These are phyloP conservation scores for Taphrina wiesneri DNA, from an alignment of 1,139 yeast species.

Conservation along the genomic window DNA sequence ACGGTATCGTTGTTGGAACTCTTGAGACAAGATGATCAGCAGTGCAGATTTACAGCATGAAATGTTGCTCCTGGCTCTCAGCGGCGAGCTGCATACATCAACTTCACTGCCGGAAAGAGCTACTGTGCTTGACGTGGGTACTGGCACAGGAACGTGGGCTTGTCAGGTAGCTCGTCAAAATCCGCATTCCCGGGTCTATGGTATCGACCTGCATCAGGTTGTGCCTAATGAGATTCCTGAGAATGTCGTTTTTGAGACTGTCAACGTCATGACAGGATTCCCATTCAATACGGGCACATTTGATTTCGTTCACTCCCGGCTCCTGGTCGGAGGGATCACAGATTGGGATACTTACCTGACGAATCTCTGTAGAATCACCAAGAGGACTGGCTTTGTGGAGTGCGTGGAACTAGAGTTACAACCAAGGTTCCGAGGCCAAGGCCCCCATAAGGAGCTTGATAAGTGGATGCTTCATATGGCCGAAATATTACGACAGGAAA, in stretches of 20 bases:
- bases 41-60: constrained; percentile 24
- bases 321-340: constrained; percentile 34
- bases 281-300: constrained; percentile 35
- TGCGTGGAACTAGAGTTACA: constrained; percentile 34
- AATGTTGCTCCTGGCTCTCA: constrained; percentile 13
- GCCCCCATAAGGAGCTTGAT: not conserved
- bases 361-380: constrained; percentile 36
- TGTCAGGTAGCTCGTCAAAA: constrained; percentile 36
- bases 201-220: constrained; percentile 36
- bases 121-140: constrained; percentile 37
- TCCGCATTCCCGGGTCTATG: constrained; percentile 35
- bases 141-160: constrained; percentile 39
- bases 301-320: constrained; percentile 38
- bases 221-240: constrained; percentile 17
- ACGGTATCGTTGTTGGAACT: too few relatives aligned
- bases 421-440: not conserved
- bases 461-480: not conserved
- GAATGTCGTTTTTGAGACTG: constrained; percentile 36
- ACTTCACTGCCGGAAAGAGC: not conserved
- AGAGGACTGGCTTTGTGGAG: constrained; percentile 35
- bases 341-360: constrained; percentile 35
- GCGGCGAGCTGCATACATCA: constrained; percentile 8
- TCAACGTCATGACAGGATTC: constrained; percentile 37
- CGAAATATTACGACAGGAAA: not conserved
- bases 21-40: not conserved